Evolutionary conservation across 495 filamentous ascomycete species (phyloP).

Genomic region (Podospora tetraspora): DNA sequence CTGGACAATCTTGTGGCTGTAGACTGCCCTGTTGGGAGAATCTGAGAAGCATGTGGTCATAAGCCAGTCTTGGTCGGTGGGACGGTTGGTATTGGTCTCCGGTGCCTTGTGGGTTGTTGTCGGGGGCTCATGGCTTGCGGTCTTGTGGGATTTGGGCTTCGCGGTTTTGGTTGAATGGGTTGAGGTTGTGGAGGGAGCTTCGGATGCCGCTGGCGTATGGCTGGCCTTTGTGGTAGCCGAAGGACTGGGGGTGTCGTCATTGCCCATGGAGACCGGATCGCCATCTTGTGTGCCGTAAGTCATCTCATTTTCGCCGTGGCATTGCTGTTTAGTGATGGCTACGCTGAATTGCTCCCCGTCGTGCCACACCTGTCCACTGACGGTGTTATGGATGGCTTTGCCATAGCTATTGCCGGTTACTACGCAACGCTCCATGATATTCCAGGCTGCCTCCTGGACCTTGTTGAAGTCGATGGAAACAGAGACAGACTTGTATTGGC

Average conservation of each 20-base stretch:
- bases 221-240: background rate
- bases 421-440: no score
- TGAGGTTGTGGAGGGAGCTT: background rate
- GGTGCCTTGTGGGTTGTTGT: background rate
- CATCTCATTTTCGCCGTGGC: background rate
- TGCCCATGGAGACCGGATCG: no score
- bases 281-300: rapidly evolving
- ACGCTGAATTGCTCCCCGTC: background rate
- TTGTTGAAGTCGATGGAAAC: background rate
- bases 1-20: background rate
- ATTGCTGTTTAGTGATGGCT: background rate
- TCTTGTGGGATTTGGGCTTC: background rate
- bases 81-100: background rate
- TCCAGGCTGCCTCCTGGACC: background rate
- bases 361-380: background rate
- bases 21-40: background rate
- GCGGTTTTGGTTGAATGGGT: no score
- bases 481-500: no score
- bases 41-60: background rate
- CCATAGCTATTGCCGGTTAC: no score
- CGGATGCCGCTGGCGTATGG: background rate
- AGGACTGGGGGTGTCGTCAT: no score
- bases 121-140: background rate
- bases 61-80: background rate
- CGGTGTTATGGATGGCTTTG: no score